phyloP scores from a whole-genome alignment of 2,329 filamentous ascomycete species.

The Chlorencoelia australis region DNA sequence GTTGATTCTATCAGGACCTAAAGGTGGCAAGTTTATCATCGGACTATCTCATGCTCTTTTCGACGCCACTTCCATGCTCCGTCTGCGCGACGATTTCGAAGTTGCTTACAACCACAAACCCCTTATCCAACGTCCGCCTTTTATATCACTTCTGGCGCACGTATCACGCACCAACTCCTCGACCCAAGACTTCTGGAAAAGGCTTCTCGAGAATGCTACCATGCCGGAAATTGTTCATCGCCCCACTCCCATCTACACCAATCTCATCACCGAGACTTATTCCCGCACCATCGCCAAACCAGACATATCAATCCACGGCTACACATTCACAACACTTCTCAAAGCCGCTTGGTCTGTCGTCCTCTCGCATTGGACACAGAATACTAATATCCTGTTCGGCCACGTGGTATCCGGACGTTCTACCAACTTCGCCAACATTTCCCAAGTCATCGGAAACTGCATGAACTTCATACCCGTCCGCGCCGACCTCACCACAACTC shows the following conservation, averaged over 20 bases:
- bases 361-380: conserved; percentile 24
- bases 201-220: too few relatives aligned
- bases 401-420: conserved; percentile 33
- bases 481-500: conserved; percentile 28
- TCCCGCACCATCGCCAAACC: too few relatives aligned
- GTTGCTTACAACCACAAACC: conserved; percentile 27
- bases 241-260: too few relatives aligned
- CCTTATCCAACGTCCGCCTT: conserved; percentile 26
- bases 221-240: too few relatives aligned
- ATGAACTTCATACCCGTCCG: conserved; percentile 37
- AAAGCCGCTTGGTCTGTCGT: conserved; percentile 35
- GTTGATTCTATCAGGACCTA: too few relatives aligned
- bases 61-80: conserved; percentile 50
- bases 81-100: conserved; percentile 14
- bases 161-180: conserved; percentile 22
- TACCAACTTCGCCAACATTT: conserved; percentile 28
- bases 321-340: conserved; percentile 32
- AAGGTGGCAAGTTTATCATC: too few relatives aligned
- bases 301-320: too few relatives aligned
- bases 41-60: conserved; percentile 47
- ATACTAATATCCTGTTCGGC: conserved; percentile 16
- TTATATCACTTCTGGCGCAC: conserved; percentile 31
- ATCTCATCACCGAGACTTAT: too few relatives aligned
- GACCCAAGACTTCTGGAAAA: conserved; percentile 33
- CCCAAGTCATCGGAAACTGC: conserved; percentile 34